phyloP scores from a whole-genome alignment of 495 filamentous ascomycete species.

The Glarea lozoyensis region DNA sequence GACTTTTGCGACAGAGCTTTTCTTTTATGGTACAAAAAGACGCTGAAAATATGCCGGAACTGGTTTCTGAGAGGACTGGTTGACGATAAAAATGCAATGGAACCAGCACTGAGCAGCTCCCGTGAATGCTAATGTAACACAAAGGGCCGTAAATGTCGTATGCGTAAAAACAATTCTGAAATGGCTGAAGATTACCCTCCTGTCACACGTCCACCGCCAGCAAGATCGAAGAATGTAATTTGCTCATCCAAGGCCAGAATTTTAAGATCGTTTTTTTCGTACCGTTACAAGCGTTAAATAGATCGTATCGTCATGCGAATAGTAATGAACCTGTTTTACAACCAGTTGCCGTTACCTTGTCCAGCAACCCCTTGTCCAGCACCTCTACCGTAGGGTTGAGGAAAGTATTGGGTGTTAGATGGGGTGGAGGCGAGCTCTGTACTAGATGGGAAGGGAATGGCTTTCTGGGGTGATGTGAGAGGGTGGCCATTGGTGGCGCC shows the following conservation, averaged over 20 bases:
- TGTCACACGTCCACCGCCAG: not conserved
- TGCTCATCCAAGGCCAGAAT: conserved; percentile 13
- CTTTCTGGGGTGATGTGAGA: conserved; percentile 5
- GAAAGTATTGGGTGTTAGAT: conserved; percentile 7
- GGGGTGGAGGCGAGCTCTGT: conserved; percentile 5
- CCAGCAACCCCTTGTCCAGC: conserved; percentile 13
- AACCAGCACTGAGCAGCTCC: conserved; percentile 8
- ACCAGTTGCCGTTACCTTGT: conserved; percentile 14
- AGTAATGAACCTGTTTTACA: conserved; percentile 8
- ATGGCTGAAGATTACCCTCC: conserved; percentile 1
- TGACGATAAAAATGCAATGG: conserved; percentile 14
- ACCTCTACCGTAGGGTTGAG: conserved; percentile 15
- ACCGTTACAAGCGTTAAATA: conserved; percentile 25
- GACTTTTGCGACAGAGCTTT: conserved; percentile 20
- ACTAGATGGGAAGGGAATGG: conserved; percentile 11
- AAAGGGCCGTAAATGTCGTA: conserved; percentile 24
- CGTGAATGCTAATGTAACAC: conserved; percentile 20
- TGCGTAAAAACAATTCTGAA: conserved; percentile 23
- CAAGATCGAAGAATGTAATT: conserved; percentile 4
- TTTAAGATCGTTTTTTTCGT: conserved; percentile 20
- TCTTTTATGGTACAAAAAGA: conserved; percentile 20
- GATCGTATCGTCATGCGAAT: conserved; percentile 24
- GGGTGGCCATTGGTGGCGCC: conserved; percentile 12
- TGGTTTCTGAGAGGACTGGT: conserved; percentile 15
- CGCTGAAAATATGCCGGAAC: conserved; percentile 7